Percentiles rank a stretch among this genome's conserved stretches.
Conservation (phyloP, 2,329 filamentous ascomycete genomes). For the Colletotrichum godetiae region DNA sequence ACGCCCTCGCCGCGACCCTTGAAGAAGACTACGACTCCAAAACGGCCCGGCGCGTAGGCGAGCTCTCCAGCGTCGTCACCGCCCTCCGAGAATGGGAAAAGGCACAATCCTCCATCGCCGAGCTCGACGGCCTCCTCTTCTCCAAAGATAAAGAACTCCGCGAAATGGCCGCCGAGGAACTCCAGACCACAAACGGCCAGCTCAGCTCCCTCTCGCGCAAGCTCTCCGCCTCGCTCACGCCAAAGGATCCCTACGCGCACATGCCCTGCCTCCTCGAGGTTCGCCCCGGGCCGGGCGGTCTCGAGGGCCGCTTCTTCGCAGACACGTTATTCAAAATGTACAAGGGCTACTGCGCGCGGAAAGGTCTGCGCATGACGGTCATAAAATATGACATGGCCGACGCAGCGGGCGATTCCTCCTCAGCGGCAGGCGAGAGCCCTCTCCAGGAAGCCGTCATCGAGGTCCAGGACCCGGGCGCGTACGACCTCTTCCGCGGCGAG, state of each 20-base stretch:
- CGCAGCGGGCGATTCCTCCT: slow-evolving; percentile 64
- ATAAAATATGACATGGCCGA: slow-evolving; percentile 86
- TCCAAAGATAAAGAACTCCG: slow-evolving; percentile 77
- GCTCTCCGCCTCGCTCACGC: slow-evolving; percentile 83
- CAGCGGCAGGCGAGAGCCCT: slow-evolving; percentile 71
- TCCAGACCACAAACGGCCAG: slow-evolving; percentile 71
- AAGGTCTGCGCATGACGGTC: slow-evolving; percentile 73
- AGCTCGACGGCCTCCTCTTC: slow-evolving; percentile 63
- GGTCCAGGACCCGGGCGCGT: slow-evolving; percentile 80
- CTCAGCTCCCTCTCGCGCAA: slow-evolving; percentile 73
- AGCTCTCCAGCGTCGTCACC: slow-evolving; percentile 66
- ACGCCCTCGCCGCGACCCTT: slow-evolving; percentile 62
- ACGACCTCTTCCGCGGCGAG: slow-evolving; percentile 84
- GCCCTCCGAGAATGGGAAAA: slow-evolving; percentile 70
- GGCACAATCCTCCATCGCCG: slow-evolving; percentile 62
- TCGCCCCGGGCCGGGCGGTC: slow-evolving; percentile 89
- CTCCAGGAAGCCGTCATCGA: slow-evolving; percentile 91
- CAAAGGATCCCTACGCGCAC: slow-evolving; percentile 88
- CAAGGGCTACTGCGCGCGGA: slow-evolving; percentile 77
- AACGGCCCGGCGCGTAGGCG: slow-evolving; percentile 69
- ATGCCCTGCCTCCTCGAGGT: slow-evolving; percentile 94
- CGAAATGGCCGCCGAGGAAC: slow-evolving; percentile 83
- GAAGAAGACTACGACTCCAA: slow-evolving; percentile 66
- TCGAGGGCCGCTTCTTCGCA: slow-evolving; percentile 91
- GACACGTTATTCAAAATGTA: slow-evolving; percentile 94